Evolutionary conservation across 495 filamentous ascomycete genomes (phyloP), one percentile per base, ranked within the genome.

Genomic region (Recurvomyces mirabilis): DNA sequence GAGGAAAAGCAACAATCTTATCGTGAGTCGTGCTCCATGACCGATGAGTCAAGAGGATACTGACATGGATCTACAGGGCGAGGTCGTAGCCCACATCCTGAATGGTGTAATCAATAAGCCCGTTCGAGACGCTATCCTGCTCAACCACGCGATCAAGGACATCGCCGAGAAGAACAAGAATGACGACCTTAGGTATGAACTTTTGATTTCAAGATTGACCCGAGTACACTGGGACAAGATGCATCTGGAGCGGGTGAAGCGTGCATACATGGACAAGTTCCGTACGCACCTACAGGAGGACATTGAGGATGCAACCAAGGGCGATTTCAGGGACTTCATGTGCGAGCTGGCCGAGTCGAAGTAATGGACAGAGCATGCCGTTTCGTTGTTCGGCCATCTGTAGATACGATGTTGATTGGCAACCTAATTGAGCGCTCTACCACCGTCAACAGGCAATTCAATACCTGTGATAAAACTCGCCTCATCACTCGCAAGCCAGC

Each of bases 21-120:
- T 94, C 23, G 88, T 94, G 74, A 50, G 84, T 79, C 23, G 58
- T 9, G 33, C 12, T 22, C 21, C 43, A 46, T 5, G 30, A 17
- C 31, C 25, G 19, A 40, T 31, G 17, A 13, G n/a, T n/a, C n/a
- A n/a, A n/a, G n/a, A n/a, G n/a, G n/a, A n/a, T n/a, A n/a, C n/a
- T n/a, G n/a, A n/a, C n/a, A n/a, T n/a, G n/a, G n/a, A n/a, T n/a
- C n/a, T n/a, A 40, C 54, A 95, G 91, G 91, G 91, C 35, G 91
- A 98, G 65, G 77, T 91, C 15, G 77, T 98, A 18, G 85, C 89
- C 11, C 91, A 98, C 65, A 84, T 96, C 49, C 82, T 98, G 58
- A 94, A 94, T 64, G 91, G 93, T 56, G 79, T 89, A 30, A 88
- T 95, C 64, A 95, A 98, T 65, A 81, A 84, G 35, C 87, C 91